Evolutionary conservation across 768 basidiomycete genomes (phyloP), one percentile per base, ranked within the genome.

Genomic region (Exsudoporus frostii): DNA sequence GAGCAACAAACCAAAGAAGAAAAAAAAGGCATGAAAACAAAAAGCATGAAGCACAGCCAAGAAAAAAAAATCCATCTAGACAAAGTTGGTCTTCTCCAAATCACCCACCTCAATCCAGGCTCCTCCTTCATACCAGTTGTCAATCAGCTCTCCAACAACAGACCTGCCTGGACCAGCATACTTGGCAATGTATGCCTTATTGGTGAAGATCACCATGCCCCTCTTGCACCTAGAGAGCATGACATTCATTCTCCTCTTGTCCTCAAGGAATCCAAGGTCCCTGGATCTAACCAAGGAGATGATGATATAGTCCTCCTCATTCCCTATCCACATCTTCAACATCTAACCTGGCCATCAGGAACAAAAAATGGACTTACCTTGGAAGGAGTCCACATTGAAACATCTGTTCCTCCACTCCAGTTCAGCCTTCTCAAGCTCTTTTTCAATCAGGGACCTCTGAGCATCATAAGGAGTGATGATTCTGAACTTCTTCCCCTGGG

Each of bases 381-480:
- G 89, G 59, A 90, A 90, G 1, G 85, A 81, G 60, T 90, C 88
- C 25, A 90, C 82, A 65, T 86, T 89, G 72, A 87, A 90, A 49
- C 82, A 83, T 49, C 75, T 90, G 59, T 92, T 79, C 32, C 76
- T 71, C 85, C 85, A 89, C 3, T 72, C 51, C 1, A 92, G 68
- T 0, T 73, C 76, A 33, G 69, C 68, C 1, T 52, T 38, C 58
- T 83, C 78, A 62, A 93, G 76, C 17, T 65, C 64, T 6, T 71
- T 63, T 67, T 91, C 86, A 65, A 92, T 77, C 4, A 67, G 47
- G 45, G 65, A 76, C 13, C 86, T 76, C 65, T 93, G 90, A 7
- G 76, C 81, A 66, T 88, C 88, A 76, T 93, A 93, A 0, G 90
- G 90, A 10, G 88, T 91, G 47, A 93, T 86, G 40, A 93, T 82